Base-by-base conservation (phyloP, 306 rosid genomes). In the Abrus pulchellus region DNA sequence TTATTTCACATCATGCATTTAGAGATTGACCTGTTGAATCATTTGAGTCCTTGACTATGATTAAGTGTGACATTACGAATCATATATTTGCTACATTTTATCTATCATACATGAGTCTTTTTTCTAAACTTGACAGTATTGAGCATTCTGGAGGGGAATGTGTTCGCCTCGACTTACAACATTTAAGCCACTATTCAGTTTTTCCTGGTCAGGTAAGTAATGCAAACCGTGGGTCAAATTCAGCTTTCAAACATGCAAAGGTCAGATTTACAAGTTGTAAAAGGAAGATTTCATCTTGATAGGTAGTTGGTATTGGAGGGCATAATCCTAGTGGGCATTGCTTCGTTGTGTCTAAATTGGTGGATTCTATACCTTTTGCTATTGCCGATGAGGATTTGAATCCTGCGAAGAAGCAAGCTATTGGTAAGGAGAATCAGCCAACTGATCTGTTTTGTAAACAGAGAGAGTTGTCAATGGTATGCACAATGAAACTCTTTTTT, bases 271-370 rank as follows among this genome's bases (percentile, higher is more conserved):
- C 43, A 61, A 77, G 61, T 70, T 77, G 65, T 74, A 56, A 82
- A 82, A 8, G 33, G 68, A 71, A 72, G 76, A 44, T 68, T 83
- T 67, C 73, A 63, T 83, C 73, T 62, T 72, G 84, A 86, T 85
- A 95, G 99, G 85, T 95, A 34, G 93, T 95, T 67, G 98, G 99
- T 71, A 77, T 95, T 57, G 87, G 88, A 88, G 99, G 99, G 80
- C 90, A 90, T 65, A 95, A 95, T 91, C 99, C 97, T 27, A 93
- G 99, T 71, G 99, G 99, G 53, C 99, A 95, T 82, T 95, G 97
- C 90, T 86, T 95, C 61, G 83, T 95, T 67, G 98, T 96, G 60
- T 95, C 98, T 64, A 88, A 89, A 86, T 72, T 95, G 83, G 90
- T 91, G 64, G 99, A 95, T 80, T 76, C 80, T 66, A 57, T 92